Conservation (phyloP, 495 filamentous ascomycete species). For the Neurospora intermedia region DNA sequence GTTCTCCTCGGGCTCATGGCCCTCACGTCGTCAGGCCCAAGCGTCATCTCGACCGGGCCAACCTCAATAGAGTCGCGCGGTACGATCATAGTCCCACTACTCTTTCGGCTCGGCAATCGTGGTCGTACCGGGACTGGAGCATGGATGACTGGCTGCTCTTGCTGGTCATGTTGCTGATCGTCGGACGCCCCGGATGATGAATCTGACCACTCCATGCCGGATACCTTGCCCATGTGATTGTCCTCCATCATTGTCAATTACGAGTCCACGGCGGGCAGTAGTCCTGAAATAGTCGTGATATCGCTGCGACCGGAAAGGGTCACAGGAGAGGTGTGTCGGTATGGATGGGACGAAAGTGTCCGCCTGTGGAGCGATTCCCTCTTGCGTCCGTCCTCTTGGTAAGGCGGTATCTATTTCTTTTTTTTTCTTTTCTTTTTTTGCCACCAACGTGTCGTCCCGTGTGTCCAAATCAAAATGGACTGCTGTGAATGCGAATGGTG, state of each 20-base stretch:
- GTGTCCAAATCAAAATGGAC: neutral
- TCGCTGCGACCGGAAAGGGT: neutral
- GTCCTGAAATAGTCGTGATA: neutral
- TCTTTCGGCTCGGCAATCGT: constrained; percentile 52
- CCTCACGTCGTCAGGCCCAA: constrained; percentile 76
- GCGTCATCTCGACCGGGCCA: constrained; percentile 50
- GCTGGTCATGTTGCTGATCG: constrained; percentile 15
- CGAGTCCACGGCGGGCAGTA: neutral
- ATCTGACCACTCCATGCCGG: constrained; percentile 23
- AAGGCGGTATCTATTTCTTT: neutral
- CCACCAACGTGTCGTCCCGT: neutral
- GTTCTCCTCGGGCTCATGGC: constrained; percentile 91
- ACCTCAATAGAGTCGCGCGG: constrained; percentile 60
- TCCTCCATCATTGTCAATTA: constrained; percentile 17
- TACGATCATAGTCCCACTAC: constrained; percentile 71
- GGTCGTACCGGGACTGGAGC: constrained; percentile 38
- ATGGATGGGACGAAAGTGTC: neutral
- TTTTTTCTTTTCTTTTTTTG: neutral
- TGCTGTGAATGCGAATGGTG: neutral
- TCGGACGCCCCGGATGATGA: constrained; percentile 28
- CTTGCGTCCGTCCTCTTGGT: neutral
- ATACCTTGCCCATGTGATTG: constrained; percentile 2
- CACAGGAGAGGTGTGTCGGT: neutral
- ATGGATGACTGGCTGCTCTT: constrained; percentile 22
- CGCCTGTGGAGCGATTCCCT: neutral